These are phyloP conservation scores for Pythium rishiriense DNA, from an alignment of 352 stramenopile genomes.

Conservation along the genomic window DNA sequence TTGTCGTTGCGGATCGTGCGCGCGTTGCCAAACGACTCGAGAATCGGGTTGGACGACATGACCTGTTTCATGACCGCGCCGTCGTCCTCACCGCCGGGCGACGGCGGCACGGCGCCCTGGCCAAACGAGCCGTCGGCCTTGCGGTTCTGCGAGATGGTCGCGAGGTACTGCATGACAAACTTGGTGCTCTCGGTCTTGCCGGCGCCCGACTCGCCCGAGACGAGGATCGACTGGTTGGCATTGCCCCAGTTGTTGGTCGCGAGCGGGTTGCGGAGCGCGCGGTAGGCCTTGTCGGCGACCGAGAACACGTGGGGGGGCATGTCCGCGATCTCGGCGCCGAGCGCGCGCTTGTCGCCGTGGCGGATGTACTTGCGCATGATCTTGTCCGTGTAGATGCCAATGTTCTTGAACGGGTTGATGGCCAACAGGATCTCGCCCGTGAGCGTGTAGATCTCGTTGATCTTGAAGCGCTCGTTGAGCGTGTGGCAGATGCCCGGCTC, in stretches of 20 bases:
- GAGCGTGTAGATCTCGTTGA: conserved; percentile 94
- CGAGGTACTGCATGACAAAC: conserved; percentile 95
- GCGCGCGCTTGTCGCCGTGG: conserved; percentile 69
- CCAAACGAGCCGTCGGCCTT: conserved; percentile 10
- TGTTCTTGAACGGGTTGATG: conserved; percentile 89
- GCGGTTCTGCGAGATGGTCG: conserved; percentile 79
- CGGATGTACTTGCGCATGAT: conserved; percentile 88
- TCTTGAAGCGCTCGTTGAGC: conserved; percentile 90
- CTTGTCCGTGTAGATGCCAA: conserved; percentile 86
- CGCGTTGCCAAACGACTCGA: conserved; percentile 99
- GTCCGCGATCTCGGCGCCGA: conserved; percentile 61
- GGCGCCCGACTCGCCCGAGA: conserved; percentile 91
- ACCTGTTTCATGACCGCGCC: conserved; percentile 90
- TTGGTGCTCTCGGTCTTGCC: conserved; percentile 98
- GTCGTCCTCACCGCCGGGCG: conserved; percentile 45
- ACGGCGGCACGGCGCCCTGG: conserved; percentile 6
- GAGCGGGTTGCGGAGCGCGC: conserved; percentile 69
- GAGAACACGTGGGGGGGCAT: conserved; percentile 92
- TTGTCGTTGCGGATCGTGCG: conserved; percentile 98
- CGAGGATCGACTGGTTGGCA: conserved; percentile 91
- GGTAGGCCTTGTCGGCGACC: conserved; percentile 89
- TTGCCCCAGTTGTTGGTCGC: conserved; percentile 33
- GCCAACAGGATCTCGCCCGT: conserved; percentile 82
- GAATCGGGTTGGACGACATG: conserved; percentile 97
- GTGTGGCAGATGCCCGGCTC: conserved; percentile 94